A percentile compares a stretch with the other conserved stretches of the same genome.
These are phyloP conservation scores for Myriosclerotinia curreyana DNA, from an alignment of 2,329 filamentous ascomycete genomes.

Conservation along the genomic window DNA sequence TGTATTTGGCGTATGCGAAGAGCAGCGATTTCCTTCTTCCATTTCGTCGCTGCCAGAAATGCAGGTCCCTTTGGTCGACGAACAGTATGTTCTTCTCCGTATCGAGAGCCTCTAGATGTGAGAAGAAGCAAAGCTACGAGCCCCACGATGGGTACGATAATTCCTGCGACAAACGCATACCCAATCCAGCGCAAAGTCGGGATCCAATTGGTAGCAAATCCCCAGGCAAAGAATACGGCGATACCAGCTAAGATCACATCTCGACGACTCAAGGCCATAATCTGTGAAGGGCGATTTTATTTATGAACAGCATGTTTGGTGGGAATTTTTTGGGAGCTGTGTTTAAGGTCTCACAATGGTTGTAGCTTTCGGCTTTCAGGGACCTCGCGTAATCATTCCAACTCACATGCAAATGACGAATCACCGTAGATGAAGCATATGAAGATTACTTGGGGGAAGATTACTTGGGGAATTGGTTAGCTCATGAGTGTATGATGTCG, in stretches of 20 bases:
- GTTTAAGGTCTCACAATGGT: conserved; percentile 21
- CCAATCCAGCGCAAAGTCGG: conserved; percentile 80
- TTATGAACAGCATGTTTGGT: conserved; percentile 37
- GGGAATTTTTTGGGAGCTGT: conserved; percentile 25
- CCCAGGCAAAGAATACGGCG: conserved; percentile 81
- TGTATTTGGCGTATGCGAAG: conserved; percentile 66
- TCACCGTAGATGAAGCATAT: background rate
- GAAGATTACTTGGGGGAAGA: background rate
- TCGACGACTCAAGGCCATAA: conserved; percentile 70
- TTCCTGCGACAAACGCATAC: conserved; percentile 76
- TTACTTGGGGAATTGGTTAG: background rate
- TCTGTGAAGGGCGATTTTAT: conserved; percentile 35
- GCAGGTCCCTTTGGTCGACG: conserved; percentile 48
- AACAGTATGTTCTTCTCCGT: conserved; percentile 43
- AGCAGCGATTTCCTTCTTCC: conserved; percentile 67
- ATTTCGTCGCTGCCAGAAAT: conserved; percentile 62
- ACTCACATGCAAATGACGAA: conserved; percentile 14
- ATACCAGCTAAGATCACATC: conserved; percentile 66
- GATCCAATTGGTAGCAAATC: conserved; percentile 77
- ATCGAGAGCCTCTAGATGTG: conserved; percentile 54
- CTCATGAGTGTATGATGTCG: background rate
- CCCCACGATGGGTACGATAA: conserved; percentile 52
- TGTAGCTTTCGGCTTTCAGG: conserved; percentile 21
- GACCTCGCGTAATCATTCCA: conserved; percentile 28
- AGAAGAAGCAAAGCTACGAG: conserved; percentile 59